Base-by-base conservation (phyloP, 75 land plant genomes). In the Selaginella moellendorffii region DNA sequence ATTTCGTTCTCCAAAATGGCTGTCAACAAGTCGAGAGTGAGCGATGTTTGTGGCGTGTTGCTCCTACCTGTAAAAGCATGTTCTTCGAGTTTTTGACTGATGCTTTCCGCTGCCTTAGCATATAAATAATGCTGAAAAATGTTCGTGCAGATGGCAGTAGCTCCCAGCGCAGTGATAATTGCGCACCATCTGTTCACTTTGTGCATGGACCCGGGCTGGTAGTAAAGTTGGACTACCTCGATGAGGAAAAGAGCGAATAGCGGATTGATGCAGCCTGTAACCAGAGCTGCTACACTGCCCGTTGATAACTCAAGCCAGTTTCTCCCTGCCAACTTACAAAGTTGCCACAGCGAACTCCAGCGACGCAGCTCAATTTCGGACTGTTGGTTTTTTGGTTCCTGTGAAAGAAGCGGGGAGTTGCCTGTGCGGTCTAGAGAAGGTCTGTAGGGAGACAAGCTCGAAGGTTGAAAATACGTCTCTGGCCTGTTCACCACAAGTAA, bases 1-100 rank as follows among this genome's bases (percentile, higher is more conserved):
- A 71, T 31, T 12, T 71, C 72, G 54, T 65, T 71, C n/a, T 56
- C 9, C 9, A 56, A 19, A 19, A 24, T 19, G 59, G 23, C 59
- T 56, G 46, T 36, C 5, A 36, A 36, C 10, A 5, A 36, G n/a
- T n/a, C n/a, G n/a, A n/a, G n/a, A n/a, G n/a, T n/a, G n/a, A n/a
- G n/a, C n/a, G n/a, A n/a, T n/a, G n/a, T n/a, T n/a, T n/a, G n/a
- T n/a, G n/a, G n/a, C n/a, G n/a, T n/a, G n/a, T n/a, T n/a, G n/a
- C n/a, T n/a, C n/a, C 14, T 36, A 36, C 46, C 46, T 14, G 5
- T 14, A 5, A 36, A 36, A 14, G 46, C 46, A 5, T 36, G 5
- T 14, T 36, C 46, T 36, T 36, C 46, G 10, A 36, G 14, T 14
- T 36, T 5, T 14, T 36, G 10, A 36, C 46, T 36, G 46, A 36